phyloP scores from a whole-genome alignment of 805 yeast species.

The Kodamaea restingae region DNA sequence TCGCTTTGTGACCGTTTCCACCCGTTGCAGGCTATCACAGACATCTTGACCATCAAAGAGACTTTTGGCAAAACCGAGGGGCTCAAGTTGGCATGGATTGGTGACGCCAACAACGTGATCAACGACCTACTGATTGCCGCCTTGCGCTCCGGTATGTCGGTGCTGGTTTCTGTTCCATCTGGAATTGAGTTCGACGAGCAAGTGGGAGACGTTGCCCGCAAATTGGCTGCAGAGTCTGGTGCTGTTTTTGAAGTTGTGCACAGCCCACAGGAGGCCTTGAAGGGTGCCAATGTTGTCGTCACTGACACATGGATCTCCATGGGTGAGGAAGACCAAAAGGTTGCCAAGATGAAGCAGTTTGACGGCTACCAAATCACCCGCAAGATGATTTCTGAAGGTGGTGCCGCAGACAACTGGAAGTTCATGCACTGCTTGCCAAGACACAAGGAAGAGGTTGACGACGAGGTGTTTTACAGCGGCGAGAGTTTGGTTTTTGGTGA shows the following conservation, averaged over 20 bases:
- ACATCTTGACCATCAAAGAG: slow-evolving; percentile 81
- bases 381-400: slow-evolving; percentile 56
- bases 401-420: slow-evolving; percentile 64
- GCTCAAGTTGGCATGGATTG: slow-evolving; percentile 89
- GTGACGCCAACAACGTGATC: slow-evolving; percentile 93
- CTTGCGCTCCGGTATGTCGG: slow-evolving; percentile 76
- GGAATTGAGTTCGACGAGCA: slow-evolving; percentile 58
- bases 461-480: slow-evolving; percentile 83
- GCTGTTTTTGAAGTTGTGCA: slow-evolving; percentile 53
- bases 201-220: slow-evolving; percentile 52
- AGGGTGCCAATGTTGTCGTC: slow-evolving; percentile 74
- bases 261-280: slow-evolving; percentile 72
- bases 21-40: slow-evolving; percentile 94
- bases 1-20: slow-evolving; percentile 91
- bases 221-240: slow-evolving; percentile 44
- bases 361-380: slow-evolving; percentile 79
- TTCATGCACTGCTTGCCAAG: slow-evolving; percentile 99
- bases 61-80: slow-evolving; percentile 55
- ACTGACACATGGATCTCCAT: slow-evolving; percentile 97
- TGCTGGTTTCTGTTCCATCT: slow-evolving; percentile 80
- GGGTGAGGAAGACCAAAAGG: slow-evolving; percentile 90
- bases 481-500: slow-evolving; percentile 83
- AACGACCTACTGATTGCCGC: slow-evolving; percentile 91
- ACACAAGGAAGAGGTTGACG: slow-evolving; percentile 90
- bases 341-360: slow-evolving; percentile 70